Evolutionary conservation across 768 basidiomycete species (phyloP).

Genomic region (Trametes punicea): DNA sequence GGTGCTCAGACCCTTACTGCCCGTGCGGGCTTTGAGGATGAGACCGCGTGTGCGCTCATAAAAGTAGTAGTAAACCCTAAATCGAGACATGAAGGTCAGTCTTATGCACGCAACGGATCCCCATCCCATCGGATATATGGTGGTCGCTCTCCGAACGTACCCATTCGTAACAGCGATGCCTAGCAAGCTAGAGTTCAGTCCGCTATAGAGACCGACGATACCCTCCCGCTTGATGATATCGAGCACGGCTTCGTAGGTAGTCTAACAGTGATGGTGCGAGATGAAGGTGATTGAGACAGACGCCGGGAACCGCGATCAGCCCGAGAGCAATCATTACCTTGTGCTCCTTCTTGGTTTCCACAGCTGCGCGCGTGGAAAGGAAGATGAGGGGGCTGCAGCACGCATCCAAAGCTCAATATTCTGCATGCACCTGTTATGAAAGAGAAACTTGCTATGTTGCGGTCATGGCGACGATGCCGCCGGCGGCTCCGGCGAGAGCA

Average conservation of each 20-base stretch:
- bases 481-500: slow-evolving; percentile 83
- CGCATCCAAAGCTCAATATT: background rate
- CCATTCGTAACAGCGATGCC: slow-evolving; percentile 94
- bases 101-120: too few species aligned
- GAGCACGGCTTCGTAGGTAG: slow-evolving; percentile 59
- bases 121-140: too few species aligned
- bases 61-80: slow-evolving; percentile 90
- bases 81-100: background rate
- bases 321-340: slow-evolving; percentile 55
- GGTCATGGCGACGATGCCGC: slow-evolving; percentile 90
- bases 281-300: slow-evolving; percentile 1
- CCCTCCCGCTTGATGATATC: slow-evolving; percentile 87
- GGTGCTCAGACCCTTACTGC: slow-evolving; percentile 71
- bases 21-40: slow-evolving; percentile 48
- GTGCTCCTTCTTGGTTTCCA: slow-evolving; percentile 75
- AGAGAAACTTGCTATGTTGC: slow-evolving; percentile 65
- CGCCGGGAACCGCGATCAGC: background rate
- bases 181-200: slow-evolving; percentile 77
- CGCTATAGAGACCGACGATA: slow-evolving; percentile 78
- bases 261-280: slow-evolving; percentile 36
- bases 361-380: slow-evolving; percentile 89
- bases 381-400: slow-evolving; percentile 78
- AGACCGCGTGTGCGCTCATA: slow-evolving; percentile 67
- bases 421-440: too few species aligned
- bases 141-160: slow-evolving; percentile 40